A percentile compares a stretch with the other conserved stretches of the same genome.
Evolutionary conservation across 2,329 filamentous ascomycete species (phyloP).

Genomic region (Trichoderma polysporum): DNA sequence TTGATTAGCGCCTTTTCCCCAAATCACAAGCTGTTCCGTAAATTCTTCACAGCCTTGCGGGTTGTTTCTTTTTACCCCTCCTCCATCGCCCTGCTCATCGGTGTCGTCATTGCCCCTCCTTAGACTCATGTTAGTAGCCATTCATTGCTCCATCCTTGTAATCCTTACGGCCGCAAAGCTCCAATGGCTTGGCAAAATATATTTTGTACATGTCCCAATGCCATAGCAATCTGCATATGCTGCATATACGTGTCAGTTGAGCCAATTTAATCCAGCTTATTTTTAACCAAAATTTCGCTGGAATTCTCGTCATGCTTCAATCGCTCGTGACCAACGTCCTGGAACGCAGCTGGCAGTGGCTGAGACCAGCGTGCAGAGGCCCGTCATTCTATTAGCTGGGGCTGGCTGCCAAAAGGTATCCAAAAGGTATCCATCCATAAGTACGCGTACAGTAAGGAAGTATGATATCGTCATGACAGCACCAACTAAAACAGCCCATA

Average conservation of each 20-base stretch:
- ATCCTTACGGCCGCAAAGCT: not conserved
- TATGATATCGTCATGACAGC: not conserved
- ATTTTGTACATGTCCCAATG: not conserved
- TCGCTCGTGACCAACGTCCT: conserved; percentile 4
- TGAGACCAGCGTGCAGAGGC: not conserved
- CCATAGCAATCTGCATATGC: not conserved
- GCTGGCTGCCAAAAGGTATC: too few species aligned
- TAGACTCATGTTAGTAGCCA: not conserved
- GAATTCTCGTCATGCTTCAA: conserved; percentile 3
- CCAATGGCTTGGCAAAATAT: not conserved
- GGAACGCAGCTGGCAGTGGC: conserved; percentile 4
- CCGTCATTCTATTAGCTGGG: not conserved
- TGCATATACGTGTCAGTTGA: not conserved
- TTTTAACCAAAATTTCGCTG: not conserved
- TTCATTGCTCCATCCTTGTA: not conserved
- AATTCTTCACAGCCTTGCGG: not conserved
- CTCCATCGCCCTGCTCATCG: conserved; percentile 5
- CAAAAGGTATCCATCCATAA: too few species aligned
- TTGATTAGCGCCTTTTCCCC: not conserved
- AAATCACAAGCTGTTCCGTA: not conserved
- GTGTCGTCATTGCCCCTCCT: conserved; percentile 20
- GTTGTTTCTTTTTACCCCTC: not conserved
- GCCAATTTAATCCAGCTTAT: not conserved
- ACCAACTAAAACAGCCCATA: not conserved
- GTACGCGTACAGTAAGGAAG: too few species aligned